Evolutionary conservation across 257 asterid genomes (phyloP).

Genomic region (Nicotiana otophora): DNA sequence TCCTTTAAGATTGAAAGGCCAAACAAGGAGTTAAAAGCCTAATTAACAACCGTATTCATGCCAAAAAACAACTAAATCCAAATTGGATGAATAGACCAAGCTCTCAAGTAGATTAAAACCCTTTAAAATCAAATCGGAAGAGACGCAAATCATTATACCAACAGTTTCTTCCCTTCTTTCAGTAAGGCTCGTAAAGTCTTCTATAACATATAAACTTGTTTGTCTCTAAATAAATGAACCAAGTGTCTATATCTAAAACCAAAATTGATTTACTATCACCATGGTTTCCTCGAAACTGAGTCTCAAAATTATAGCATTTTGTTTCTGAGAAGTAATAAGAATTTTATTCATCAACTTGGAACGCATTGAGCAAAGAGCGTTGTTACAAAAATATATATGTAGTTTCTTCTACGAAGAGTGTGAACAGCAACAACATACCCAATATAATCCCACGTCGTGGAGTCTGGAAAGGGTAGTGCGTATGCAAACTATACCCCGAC

Average conservation of each 20-base stretch:
- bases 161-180: neutral
- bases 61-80: neutral
- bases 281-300: neutral
- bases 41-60: neutral
- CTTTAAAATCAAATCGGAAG: neutral
- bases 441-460: no score
- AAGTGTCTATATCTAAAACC: neutral
- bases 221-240: neutral
- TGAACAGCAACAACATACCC: neutral
- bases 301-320: neutral
- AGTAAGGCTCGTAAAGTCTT: neutral
- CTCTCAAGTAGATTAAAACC: neutral
- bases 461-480: no score
- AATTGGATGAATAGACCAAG: neutral
- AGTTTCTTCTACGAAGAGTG: neutral
- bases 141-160: neutral
- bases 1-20: neutral
- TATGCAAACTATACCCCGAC: no score
- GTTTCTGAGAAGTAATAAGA: neutral
- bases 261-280: neutral
- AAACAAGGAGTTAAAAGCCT: neutral
- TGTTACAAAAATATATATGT: neutral
- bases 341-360: neutral
- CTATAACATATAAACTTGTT: neutral
- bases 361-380: neutral